Evolutionary conservation across 371 early-diverging fungal species (phyloP), one percentile per base, ranked within the genome.

Genomic region (Nematocida parisii): DNA sequence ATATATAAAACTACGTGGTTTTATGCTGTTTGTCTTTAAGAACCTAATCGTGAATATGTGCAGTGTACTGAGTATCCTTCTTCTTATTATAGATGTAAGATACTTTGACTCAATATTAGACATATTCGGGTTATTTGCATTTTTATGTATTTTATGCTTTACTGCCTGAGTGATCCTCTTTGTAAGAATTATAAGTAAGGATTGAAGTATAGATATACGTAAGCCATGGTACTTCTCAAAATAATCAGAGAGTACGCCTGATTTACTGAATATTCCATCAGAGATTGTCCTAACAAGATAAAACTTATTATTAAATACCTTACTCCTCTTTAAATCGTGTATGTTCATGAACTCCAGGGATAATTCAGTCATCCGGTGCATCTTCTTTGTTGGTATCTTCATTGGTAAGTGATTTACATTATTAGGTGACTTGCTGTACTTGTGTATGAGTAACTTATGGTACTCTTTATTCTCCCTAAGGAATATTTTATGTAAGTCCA

Each of bases 201-300:
- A n/a, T 7, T 45, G 9, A 5, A 73, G 45, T 61, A 73, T 47
- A 13, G 62, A 61, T 9, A 7, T 18, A 13, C 73, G 9, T 24
- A 73, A 39, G 5, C n/a, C 18, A 45, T 73, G 73, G 11, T 62
- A 58, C 42, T 60, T 50, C 27, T 9, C 18, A 50, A 61, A 73
- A 62, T 73, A 73, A 13, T n/a, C 39, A n/a, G 46, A 73, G 5
- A 73, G 52, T 18, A 62, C n/a, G 11, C 47, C 24, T 18, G 22
- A 20, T 40, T 24, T 24, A 61, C 20, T 61, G 39, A 73, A 73
- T 47, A 73, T 73, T 24, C 73, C 62, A 50, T 62, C 47, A 9
- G 62, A 73, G 7, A 73, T 52, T 9, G 56, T 11, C 40, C 62
- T 11, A 9, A 47, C 64, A 15, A 73, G 44, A 62, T 42, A 22